These are phyloP conservation scores for Aspergillus sp. DNA, from an alignment of 2,329 filamentous ascomycete species.

Conservation along the genomic window DNA sequence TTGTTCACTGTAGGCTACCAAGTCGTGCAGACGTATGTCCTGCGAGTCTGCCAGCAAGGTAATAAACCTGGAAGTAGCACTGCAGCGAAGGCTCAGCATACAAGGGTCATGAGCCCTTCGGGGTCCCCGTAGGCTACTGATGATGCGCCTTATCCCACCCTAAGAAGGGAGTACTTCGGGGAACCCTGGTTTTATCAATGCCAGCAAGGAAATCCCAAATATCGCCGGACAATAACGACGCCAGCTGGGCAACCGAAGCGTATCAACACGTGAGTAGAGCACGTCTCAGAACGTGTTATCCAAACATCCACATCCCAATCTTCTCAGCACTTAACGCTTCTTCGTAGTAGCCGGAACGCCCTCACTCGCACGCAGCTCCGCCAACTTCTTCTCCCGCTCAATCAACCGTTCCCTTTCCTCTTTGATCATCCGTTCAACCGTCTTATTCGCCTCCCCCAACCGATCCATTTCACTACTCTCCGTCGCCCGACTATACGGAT, in stretches of 20 bases:
- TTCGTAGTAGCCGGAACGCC: constrained; percentile 43
- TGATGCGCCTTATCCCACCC: background rate
- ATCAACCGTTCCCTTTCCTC: constrained; percentile 65
- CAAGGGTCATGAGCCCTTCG: background rate
- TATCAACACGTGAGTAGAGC: background rate
- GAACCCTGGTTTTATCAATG: background rate
- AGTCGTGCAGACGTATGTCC: background rate
- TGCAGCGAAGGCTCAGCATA: background rate
- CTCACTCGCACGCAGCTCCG: constrained; percentile 52
- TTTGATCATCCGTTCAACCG: constrained; percentile 62
- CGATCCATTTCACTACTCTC: constrained; percentile 68
- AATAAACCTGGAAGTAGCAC: background rate
- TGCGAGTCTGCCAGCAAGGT: background rate
- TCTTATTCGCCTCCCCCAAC: constrained; percentile 62
- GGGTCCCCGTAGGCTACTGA: background rate
- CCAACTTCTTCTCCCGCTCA: constrained; percentile 62
- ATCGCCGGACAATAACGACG: background rate
- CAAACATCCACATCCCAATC: background rate
- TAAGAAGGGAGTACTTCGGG: background rate
- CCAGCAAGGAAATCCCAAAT: background rate
- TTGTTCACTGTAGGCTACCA: background rate
- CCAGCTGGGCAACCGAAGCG: background rate
- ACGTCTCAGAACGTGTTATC: background rate
- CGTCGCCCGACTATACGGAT: constrained; percentile 72
- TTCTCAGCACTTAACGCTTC: constrained; percentile 38